Conservation (phyloP, 2,329 filamentous ascomycete species). For the Rutstroemia sydowiana region DNA sequence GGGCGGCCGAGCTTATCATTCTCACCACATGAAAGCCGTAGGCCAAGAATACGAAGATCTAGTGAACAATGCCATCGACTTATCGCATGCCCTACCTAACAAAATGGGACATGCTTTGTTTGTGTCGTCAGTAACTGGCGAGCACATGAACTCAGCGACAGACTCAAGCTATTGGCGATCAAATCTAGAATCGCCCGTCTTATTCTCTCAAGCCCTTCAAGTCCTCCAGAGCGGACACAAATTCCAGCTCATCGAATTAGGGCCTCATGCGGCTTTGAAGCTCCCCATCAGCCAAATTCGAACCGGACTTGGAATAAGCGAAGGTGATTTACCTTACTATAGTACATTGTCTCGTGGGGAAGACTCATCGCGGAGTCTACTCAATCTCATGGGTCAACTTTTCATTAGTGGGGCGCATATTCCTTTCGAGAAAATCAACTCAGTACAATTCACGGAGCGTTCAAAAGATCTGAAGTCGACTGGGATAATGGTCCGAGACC, state of each 20-base stretch:
- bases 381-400: neutral
- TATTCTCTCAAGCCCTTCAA: slow-evolving; percentile 3
- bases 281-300: slow-evolving; percentile 9
- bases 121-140: neutral
- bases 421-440: neutral
- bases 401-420: neutral
- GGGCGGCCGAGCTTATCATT: slow-evolving; percentile 12
- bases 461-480: neutral
- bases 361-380: neutral
- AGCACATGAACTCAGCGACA: neutral
- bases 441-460: neutral
- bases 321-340: neutral
- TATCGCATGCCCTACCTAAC: neutral
- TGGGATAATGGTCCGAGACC: neutral
- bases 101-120: neutral
- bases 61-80: neutral
- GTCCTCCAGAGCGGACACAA: slow-evolving; percentile 3
- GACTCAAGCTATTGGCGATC: slow-evolving; percentile 34
- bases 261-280: slow-evolving; percentile 6
- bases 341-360: neutral
- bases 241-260: slow-evolving; percentile 13
- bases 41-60: neutral
- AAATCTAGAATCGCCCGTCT: slow-evolving; percentile 10
- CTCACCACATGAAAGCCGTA: neutral
- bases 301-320: slow-evolving; percentile 29